A percentile compares a stretch with the other conserved stretches of the same genome.
Evolutionary conservation across 208 protist species (phyloP).

Genomic region (Acanthamoeba sp.): DNA sequence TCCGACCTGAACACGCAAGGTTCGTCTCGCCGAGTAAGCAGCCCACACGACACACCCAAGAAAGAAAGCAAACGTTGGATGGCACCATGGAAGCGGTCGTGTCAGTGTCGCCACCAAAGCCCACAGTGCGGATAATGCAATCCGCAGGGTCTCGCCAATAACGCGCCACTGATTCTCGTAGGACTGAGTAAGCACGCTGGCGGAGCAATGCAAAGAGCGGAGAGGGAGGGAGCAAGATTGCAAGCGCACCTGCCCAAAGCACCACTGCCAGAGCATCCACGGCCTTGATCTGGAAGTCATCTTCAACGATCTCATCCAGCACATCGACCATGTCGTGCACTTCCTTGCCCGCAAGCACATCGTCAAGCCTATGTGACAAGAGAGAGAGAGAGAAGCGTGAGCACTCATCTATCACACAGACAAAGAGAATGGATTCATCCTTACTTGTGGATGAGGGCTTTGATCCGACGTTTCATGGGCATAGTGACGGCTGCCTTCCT

Average conservation of each 20-base stretch:
- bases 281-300: slow-evolving; percentile 40
- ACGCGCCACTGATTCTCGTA: not conserved
- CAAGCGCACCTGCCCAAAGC: not conserved
- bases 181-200: not conserved
- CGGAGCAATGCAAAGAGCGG: not conserved
- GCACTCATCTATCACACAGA: not conserved
- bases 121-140: slow-evolving; percentile 26
- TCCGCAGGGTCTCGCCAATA: slow-evolving; percentile 11
- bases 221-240: not conserved
- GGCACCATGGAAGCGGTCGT: slow-evolving; percentile 10
- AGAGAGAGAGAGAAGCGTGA: too few species aligned
- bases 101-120: slow-evolving; percentile 21
- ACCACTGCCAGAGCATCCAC: slow-evolving; percentile 17
- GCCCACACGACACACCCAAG: not conserved
- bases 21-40: not conserved
- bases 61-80: too few species aligned
- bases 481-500: not conserved
- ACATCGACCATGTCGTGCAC: not conserved
- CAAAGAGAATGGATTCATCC: not conserved
- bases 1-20: not conserved
- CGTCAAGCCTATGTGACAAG: not conserved
- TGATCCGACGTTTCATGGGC: not conserved
- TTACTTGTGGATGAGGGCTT: not conserved
- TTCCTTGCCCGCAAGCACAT: not conserved
- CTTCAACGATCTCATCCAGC: not conserved